Evolutionary conservation across 1,284 basidiomycete genomes (phyloP).

Genomic region (Pholiota adiposa): DNA sequence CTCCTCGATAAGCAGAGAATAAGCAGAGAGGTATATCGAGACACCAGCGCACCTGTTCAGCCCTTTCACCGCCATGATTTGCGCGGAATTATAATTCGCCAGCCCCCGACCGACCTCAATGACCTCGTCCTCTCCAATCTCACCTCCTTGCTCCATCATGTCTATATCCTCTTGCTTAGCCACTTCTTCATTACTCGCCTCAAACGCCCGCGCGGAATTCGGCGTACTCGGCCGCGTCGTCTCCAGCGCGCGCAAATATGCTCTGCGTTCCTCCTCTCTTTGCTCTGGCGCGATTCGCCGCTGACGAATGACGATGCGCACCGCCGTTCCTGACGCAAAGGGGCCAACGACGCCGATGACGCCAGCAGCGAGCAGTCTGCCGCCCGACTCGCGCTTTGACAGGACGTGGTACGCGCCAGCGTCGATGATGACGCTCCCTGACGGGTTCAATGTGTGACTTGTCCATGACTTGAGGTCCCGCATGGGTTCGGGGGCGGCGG

Average conservation of each 20-base stretch:
- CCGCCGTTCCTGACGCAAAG: conserved; percentile 95
- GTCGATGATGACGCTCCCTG: conserved; percentile 90
- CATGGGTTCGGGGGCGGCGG: conserved; percentile 74
- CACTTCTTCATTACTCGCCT: not conserved
- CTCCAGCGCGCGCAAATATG: conserved; percentile 36
- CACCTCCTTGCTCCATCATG: not conserved
- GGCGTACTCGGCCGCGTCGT: conserved; percentile 51
- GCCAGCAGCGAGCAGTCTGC: conserved; percentile 88
- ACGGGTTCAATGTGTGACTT: conserved; percentile 87
- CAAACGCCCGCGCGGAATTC: conserved; percentile 29
- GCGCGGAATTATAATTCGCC: conserved; percentile 94
- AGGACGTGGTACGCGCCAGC: conserved; percentile 88
- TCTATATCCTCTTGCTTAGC: conserved; percentile 1
- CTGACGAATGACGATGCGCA: conserved; percentile 73
- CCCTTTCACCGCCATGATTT: conserved; percentile 90
- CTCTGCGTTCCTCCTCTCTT: conserved; percentile 33
- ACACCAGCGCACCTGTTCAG: conserved; percentile 81
- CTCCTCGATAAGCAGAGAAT: not conserved
- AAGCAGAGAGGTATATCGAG: not conserved
- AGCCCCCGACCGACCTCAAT: conserved; percentile 93
- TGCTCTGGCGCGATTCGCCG: conserved; percentile 26
- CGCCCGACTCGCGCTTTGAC: conserved; percentile 84
- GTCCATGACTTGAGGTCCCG: conserved; percentile 97
- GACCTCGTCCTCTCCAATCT: conserved; percentile 56
- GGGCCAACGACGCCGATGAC: conserved; percentile 87